Base-by-base conservation (phyloP, 768 basidiomycete genomes). In the Calocybe gangraenosa region DNA sequence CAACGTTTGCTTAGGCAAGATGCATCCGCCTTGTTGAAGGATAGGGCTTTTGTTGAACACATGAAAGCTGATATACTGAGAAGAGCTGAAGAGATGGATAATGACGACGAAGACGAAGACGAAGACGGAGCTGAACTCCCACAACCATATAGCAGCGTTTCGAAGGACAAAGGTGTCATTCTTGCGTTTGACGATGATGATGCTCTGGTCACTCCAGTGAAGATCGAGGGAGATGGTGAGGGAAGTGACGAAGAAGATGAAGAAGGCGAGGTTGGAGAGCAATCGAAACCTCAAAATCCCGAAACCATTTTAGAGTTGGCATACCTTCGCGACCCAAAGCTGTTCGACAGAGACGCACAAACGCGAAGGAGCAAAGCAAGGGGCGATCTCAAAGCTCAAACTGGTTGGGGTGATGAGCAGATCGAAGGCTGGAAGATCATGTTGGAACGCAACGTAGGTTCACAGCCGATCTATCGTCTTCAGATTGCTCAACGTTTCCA, bases 351-450 rank as follows among this genome's bases (percentile, higher is more conserved):
- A 8, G 87, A 92, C 62, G 76, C 75, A 0, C 70, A 69, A 33
- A 94, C 91, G 14, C 64, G 91, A 43, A 68, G 86, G 47, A 75
- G 84, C 49, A 84, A 85, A 56, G 71, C 73, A 0, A 68, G 94
- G 20, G 70, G 66, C 1, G 80, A 85, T 33, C 67, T 98, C 44
- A 80, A 75, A 53, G 68, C 73, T 17, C 73, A 78, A 53, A 95
- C 91, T 28, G 85, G 85, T 9, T 87, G 84, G 82, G 68, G 61
- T 8, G 82, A 96, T 56, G 86, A 86, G 53, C 92, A 95, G 58
- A 82, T 96, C 20, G 92, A 96, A 62, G 93, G 92, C 0, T 96
- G 92, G 92, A 77, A 66, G 46, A 82, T 88, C 44, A 91, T 95
- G 85, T 62, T 96, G 47, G 94, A 97, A 46, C 69, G 85, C 53